A percentile compares a stretch with the other conserved stretches of the same genome.
These are phyloP conservation scores for Trypanosoma boissoni DNA, from an alignment of 208 protist species.

Conservation along the genomic window DNA sequence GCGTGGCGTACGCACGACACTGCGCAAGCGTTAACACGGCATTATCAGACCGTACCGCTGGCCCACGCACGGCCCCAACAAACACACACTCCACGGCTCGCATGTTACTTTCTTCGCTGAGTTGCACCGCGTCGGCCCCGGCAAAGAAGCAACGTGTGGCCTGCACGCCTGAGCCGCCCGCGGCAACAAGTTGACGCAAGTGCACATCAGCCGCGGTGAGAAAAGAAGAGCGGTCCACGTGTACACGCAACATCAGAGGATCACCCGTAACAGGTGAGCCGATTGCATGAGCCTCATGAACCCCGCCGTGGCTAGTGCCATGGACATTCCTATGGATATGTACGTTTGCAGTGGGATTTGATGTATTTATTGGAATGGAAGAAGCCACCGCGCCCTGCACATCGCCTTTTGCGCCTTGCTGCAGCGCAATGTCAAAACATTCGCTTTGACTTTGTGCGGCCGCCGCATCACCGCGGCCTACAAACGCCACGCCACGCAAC, in stretches of 20 bases:
- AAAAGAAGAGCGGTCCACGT: background rate
- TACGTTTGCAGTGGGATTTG: too few relatives aligned
- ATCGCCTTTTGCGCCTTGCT: conserved; percentile 19
- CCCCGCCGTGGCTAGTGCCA: too few relatives aligned
- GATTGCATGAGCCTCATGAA: too few relatives aligned
- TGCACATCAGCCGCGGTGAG: conserved; percentile 12
- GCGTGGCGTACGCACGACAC: conserved; percentile 13
- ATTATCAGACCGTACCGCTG: conserved; percentile 11
- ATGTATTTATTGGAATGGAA: too few relatives aligned
- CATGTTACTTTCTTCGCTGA: conserved; percentile 1
- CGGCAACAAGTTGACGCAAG: conserved; percentile 14
- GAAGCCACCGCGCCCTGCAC: conserved; percentile 1
- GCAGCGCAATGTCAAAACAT: conserved; percentile 18
- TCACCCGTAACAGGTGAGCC: background rate
- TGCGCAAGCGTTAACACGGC: conserved; percentile 1
- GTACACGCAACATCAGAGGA: conserved; percentile 14
- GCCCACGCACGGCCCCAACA: conserved; percentile 17
- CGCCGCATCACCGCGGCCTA: background rate
- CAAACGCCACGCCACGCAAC: background rate
- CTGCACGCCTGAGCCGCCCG: conserved; percentile 1
- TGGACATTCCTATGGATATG: too few relatives aligned
- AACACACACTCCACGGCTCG: conserved; percentile 9
- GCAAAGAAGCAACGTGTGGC: conserved; percentile 20
- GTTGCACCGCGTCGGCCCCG: conserved; percentile 12
- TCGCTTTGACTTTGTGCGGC: background rate